A percentile compares a stretch with the other conserved stretches of the same genome.
Conservation (phyloP, 2,329 filamentous ascomycete species). For the Ascocoryne sarcoides region DNA sequence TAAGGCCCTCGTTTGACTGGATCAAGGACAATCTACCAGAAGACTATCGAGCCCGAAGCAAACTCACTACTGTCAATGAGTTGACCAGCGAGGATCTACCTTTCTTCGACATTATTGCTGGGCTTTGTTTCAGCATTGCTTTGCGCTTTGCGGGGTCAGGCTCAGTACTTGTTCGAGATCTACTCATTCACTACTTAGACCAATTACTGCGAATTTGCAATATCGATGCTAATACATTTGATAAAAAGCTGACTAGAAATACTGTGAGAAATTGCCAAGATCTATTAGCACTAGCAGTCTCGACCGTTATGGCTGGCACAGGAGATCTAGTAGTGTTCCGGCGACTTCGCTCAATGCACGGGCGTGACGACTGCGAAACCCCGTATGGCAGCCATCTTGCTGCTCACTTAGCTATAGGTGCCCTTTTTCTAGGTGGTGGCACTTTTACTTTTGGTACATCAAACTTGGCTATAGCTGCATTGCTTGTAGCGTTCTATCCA, state of each 20-base stretch:
- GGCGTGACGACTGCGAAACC: slow-evolving; percentile 71
- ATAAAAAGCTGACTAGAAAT: slow-evolving; percentile 72
- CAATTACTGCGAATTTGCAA: slow-evolving; percentile 72
- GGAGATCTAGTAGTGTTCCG: slow-evolving; percentile 82
- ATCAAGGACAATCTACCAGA: slow-evolving; percentile 63
- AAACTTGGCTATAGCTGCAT: slow-evolving; percentile 73
- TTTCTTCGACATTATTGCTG: slow-evolving; percentile 85
- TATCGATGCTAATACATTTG: slow-evolving; percentile 52
- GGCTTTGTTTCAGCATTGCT: slow-evolving; percentile 74
- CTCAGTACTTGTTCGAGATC: slow-evolving; percentile 62
- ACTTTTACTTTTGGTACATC: slow-evolving; percentile 87
- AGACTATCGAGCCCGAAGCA: slow-evolving; percentile 55
- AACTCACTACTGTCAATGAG: slow-evolving; percentile 48
- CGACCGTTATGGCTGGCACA: slow-evolving; percentile 92
- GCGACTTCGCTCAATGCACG: slow-evolving; percentile 78
- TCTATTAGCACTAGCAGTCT: slow-evolving; percentile 68
- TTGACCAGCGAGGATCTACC: slow-evolving; percentile 79
- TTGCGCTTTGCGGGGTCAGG: slow-evolving; percentile 68
- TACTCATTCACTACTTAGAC: slow-evolving; percentile 77
- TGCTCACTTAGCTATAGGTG: slow-evolving; percentile 81
- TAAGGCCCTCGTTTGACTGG: slow-evolving; percentile 67
- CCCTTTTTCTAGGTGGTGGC: slow-evolving; percentile 85
- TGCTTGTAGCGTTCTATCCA: slow-evolving; percentile 90
- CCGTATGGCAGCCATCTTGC: slow-evolving; percentile 93
- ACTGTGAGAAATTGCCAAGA: slow-evolving; percentile 90